A percentile compares a stretch with the other conserved stretches of the same genome.
Conservation (phyloP, 805 yeast genomes). For the Pichia eremophila region DNA sequence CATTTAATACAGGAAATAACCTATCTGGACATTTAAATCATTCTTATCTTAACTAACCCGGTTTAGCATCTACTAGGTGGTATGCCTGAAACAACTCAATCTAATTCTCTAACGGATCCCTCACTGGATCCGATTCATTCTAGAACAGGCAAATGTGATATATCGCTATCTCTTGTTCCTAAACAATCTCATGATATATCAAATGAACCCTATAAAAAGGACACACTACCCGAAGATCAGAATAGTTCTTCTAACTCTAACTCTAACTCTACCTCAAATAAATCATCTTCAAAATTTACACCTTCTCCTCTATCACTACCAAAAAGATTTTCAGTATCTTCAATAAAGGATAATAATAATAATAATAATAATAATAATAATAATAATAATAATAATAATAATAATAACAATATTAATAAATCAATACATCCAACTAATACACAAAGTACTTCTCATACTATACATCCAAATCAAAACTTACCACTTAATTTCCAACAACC, state of each 20-base stretch:
- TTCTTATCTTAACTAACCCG: no score
- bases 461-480: not conserved
- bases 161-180: not conserved
- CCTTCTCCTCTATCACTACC: not conserved
- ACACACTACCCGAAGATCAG: not conserved
- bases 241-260: no score
- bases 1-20: no score
- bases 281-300: not conserved
- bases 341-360: not conserved
- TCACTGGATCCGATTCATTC: not conserved
- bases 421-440: not conserved
- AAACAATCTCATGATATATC: not conserved
- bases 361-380: not conserved
- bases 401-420: not conserved
- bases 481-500: not conserved
- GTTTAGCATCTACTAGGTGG: no score
- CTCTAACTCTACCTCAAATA: no score
- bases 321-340: not conserved
- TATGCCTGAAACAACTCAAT: not conserved
- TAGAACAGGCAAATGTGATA: not conserved
- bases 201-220: not conserved
- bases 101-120: not conserved
- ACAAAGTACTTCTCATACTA: no score
- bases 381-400: not conserved
- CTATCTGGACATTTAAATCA: no score